Evolutionary conservation across 2,329 filamentous ascomycete genomes (phyloP).

Genomic region (Monosporascus cannonballus): DNA sequence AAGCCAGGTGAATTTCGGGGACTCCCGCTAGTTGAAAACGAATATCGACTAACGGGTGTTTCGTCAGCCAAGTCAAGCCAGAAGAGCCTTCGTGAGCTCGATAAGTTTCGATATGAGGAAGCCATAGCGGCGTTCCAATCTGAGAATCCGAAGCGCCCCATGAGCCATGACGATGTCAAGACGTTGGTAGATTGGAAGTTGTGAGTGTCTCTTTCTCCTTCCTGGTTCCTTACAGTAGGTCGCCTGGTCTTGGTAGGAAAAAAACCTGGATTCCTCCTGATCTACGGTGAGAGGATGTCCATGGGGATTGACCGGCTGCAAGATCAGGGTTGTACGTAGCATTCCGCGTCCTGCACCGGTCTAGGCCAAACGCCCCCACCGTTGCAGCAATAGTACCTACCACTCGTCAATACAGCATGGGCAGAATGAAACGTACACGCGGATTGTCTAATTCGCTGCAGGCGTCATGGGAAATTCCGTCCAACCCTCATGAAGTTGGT

Average conservation of each 20-base stretch:
- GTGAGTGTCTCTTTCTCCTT: conserved; percentile 35
- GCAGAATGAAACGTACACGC: too few species aligned
- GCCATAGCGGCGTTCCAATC: conserved; percentile 42
- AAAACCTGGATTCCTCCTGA: not conserved
- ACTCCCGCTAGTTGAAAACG: conserved; percentile 9
- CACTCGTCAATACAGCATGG: too few species aligned
- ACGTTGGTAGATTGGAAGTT: conserved; percentile 66
- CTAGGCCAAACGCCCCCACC: too few species aligned
- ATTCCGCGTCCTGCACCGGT: too few species aligned
- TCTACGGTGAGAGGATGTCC: too few species aligned
- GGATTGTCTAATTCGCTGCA: conserved; percentile 18
- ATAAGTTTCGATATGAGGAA: conserved; percentile 51
- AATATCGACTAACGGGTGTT: conserved; percentile 3
- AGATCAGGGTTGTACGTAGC: too few species aligned
- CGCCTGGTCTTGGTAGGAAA: not conserved
- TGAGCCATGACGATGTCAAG: conserved; percentile 53
- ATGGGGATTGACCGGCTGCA: too few species aligned
- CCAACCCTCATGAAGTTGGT: conserved; percentile 56
- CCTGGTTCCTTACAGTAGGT: not conserved
- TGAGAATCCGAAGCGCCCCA: conserved; percentile 26
- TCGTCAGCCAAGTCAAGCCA: conserved; percentile 41
- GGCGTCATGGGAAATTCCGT: conserved; percentile 57
- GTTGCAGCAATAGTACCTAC: too few species aligned
- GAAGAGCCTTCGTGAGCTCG: conserved; percentile 49
- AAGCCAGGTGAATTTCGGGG: conserved; percentile 33